phyloP scores from a whole-genome alignment of 75 land plant species.

The Azolla pinnata region DNA sequence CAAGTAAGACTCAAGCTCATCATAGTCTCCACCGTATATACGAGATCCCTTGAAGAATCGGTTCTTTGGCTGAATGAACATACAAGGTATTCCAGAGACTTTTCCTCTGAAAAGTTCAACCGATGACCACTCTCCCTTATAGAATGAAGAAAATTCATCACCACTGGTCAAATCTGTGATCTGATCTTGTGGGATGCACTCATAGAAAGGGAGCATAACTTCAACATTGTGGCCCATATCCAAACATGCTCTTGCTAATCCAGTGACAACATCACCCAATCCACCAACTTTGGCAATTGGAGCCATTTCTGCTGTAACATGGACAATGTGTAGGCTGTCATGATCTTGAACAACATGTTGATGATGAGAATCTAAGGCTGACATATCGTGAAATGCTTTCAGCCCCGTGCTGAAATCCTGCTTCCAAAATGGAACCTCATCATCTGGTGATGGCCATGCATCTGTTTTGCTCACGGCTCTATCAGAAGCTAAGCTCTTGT shows the following conservation, averaged over 20 bases:
- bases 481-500: no score
- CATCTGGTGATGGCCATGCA: conserved; percentile 54
- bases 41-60: conserved; percentile 44
- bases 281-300: conserved; percentile 73
- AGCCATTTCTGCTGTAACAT: conserved; percentile 70
- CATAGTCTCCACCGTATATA: conserved; percentile 57
- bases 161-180: conserved; percentile 23
- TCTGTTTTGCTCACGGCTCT: no score
- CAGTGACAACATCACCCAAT: conserved; percentile 70
- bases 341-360: conserved; percentile 15
- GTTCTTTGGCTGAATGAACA: conserved; percentile 44
- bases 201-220: conserved; percentile 63
- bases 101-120: conserved; percentile 37
- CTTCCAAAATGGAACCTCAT: conserved; percentile 56
- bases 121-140: conserved; percentile 47
- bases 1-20: conserved; percentile 61
- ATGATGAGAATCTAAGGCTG: not conserved
- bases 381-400: not conserved
- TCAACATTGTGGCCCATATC: conserved; percentile 53
- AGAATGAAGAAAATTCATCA: conserved; percentile 38
- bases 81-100: conserved; percentile 42
- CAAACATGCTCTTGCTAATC: conserved; percentile 54
- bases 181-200: conserved; percentile 39
- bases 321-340: conserved; percentile 42
- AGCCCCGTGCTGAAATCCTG: conserved; percentile 17